These are phyloP conservation scores for Cudoniella acicularis DNA, from an alignment of 495 filamentous ascomycete genomes.

Conservation along the genomic window DNA sequence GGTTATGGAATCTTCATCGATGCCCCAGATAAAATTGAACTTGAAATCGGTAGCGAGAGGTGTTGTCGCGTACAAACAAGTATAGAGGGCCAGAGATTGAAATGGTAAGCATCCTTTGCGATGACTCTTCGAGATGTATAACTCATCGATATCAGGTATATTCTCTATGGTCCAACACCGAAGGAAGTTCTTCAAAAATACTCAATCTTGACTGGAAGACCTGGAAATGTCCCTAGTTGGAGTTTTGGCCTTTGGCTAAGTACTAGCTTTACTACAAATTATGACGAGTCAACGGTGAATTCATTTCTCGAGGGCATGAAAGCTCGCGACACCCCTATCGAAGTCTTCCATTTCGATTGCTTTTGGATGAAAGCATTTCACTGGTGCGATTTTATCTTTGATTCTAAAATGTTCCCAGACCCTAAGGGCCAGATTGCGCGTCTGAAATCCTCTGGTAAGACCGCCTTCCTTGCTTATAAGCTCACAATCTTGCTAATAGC, in stretches of 20 bases:
- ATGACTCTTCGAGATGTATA: too few species aligned
- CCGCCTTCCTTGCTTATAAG: too few species aligned
- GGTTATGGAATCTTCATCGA: constrained; percentile 73
- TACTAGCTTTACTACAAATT: constrained; percentile 67
- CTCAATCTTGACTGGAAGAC: constrained; percentile 56
- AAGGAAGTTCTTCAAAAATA: constrained; percentile 65
- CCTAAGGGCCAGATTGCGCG: constrained; percentile 58
- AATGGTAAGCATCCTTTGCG: too few species aligned
- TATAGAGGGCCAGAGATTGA: constrained; percentile 56
- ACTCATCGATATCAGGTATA: too few species aligned
- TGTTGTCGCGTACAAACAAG: constrained; percentile 61
- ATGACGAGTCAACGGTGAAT: constrained; percentile 63
- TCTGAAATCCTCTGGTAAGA: constrained; percentile 45
- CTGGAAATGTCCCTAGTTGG: constrained; percentile 61
- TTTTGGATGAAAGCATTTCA: constrained; percentile 65
- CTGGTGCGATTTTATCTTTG: constrained; percentile 74
- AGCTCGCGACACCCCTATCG: constrained; percentile 58
- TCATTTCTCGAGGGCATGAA: constrained; percentile 66
- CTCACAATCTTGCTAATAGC: too few species aligned
- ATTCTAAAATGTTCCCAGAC: constrained; percentile 64
- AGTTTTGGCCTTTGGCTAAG: constrained; percentile 69
- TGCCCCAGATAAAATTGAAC: constrained; percentile 52
- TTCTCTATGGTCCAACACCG: constrained; percentile 63
- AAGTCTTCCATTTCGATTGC: constrained; percentile 70
- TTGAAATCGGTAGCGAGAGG: constrained; percentile 67